Percentiles rank a stretch among this genome's conserved stretches.
phyloP scores from a whole-genome alignment of 2,329 filamentous ascomycete species.

The Alternaria postmessia region DNA sequence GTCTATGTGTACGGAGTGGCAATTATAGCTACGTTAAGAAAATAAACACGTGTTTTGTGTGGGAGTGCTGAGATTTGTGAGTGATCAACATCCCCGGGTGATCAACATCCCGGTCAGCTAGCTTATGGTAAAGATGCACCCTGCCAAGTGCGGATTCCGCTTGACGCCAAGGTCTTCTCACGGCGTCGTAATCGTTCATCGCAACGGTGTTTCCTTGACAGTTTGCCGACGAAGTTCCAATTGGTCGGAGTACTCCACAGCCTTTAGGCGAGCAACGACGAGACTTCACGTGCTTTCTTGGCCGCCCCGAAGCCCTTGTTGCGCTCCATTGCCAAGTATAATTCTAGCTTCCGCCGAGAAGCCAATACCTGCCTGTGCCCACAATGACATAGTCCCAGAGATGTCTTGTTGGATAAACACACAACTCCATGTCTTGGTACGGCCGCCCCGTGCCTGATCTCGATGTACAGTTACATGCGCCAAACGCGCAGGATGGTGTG shows the following conservation, averaged over 20 bases:
- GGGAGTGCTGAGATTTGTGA: too few species aligned
- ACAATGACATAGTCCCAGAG: slow-evolving; percentile 41
- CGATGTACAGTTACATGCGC: slow-evolving; percentile 37
- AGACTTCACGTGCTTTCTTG: slow-evolving; percentile 20
- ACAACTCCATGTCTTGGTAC: slow-evolving; percentile 20
- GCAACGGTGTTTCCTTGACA: not conserved
- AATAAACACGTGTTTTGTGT: too few species aligned
- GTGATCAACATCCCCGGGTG: too few species aligned
- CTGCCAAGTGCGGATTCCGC: slow-evolving; percentile 21
- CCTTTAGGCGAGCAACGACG: slow-evolving; percentile 7
- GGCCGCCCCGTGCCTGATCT: slow-evolving; percentile 16
- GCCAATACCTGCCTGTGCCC: slow-evolving; percentile 26
- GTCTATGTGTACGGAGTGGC: too few species aligned
- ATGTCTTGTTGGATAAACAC: slow-evolving; percentile 13
- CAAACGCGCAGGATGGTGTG: slow-evolving; percentile 27
- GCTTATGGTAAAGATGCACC: slow-evolving; percentile 15
- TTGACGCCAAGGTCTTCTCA: slow-evolving; percentile 18
- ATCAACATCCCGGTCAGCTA: too few species aligned
- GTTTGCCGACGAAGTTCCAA: not conserved
- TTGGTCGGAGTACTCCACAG: slow-evolving; percentile 8
- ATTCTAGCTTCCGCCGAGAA: slow-evolving; percentile 27
- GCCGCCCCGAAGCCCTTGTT: slow-evolving; percentile 13
- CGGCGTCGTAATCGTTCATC: slow-evolving; percentile 12
- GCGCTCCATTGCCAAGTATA: slow-evolving; percentile 30
- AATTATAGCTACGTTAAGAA: too few species aligned